Conservation (phyloP, 805 yeast genomes). For the Cyberlindnera samutprakarnensis region DNA sequence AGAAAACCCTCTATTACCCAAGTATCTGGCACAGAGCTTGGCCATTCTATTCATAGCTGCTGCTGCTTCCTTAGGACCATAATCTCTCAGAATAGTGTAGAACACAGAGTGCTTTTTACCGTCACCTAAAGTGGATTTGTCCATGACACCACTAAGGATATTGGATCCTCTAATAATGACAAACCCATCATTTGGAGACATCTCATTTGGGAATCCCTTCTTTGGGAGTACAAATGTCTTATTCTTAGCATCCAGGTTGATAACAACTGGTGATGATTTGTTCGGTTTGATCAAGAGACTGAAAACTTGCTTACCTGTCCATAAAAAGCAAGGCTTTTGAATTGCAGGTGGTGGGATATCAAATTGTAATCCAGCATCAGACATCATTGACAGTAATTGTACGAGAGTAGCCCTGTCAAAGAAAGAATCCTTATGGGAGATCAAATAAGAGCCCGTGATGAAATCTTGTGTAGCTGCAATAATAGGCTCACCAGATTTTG, state of each 20-base stretch:
- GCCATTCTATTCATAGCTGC: conserved; percentile 98
- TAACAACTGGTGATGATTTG: conserved; percentile 63
- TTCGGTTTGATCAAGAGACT: conserved; percentile 83
- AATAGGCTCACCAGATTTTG: conserved; percentile 97
- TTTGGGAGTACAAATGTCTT: conserved; percentile 81
- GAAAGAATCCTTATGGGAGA: conserved; percentile 89
- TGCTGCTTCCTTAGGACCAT: conserved; percentile 96
- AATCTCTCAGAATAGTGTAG: conserved; percentile 90
- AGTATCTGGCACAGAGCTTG: conserved; percentile 90
- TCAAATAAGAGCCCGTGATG: conserved; percentile 90
- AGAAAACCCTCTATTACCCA: conserved; percentile 94
- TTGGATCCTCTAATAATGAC: conserved; percentile 86
- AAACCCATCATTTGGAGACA: conserved; percentile 97
- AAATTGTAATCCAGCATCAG: conserved; percentile 80
- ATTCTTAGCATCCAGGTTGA: conserved; percentile 90
- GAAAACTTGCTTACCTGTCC: conserved; percentile 98
- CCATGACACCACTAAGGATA: conserved; percentile 92
- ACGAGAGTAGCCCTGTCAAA: conserved; percentile 80
- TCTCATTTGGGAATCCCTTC: conserved; percentile 70
- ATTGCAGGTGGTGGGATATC: conserved; percentile 96
- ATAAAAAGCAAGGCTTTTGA: conserved; percentile 76
- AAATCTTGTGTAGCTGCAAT: conserved; percentile 99
- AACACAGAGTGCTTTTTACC: conserved; percentile 97
- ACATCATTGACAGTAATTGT: conserved; percentile 89
- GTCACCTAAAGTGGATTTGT: conserved; percentile 91